Percentiles rank a stretch among this genome's conserved stretches.
These are phyloP conservation scores for Solanum dulcamara DNA, from an alignment of 257 asterid genomes.

Conservation along the genomic window DNA sequence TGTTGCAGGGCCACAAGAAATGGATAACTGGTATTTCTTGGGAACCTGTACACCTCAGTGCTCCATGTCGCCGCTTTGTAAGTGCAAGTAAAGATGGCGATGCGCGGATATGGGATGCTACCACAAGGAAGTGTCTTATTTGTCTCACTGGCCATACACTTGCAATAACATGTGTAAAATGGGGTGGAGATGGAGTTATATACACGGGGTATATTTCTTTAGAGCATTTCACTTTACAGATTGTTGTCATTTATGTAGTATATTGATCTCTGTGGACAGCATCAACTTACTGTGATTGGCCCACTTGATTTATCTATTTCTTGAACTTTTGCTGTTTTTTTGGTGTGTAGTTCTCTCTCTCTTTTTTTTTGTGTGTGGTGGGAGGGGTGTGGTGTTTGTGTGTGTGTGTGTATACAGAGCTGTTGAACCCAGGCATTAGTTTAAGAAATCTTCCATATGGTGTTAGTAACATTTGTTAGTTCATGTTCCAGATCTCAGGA, in stretches of 20 bases:
- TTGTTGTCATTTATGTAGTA: background rate
- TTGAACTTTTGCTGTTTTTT: background rate
- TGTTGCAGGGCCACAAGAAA: conserved; percentile 89
- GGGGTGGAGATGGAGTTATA: conserved; percentile 98
- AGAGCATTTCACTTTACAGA: background rate
- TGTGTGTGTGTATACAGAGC: background rate
- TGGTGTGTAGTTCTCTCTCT: background rate
- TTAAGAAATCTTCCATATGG: background rate
- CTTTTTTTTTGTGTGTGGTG: background rate
- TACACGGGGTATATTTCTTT: conserved; percentile 68
- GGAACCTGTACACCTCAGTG: conserved; percentile 89
- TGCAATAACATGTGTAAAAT: conserved; percentile 91
- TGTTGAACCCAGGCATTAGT: background rate
- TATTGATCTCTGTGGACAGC: background rate
- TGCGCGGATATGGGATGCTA: conserved; percentile 94
- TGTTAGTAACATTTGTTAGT: background rate
- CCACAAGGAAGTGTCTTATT: conserved; percentile 55
- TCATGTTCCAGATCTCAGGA: conserved; percentile 66
- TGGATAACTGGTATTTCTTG: conserved; percentile 97
- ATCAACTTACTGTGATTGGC: background rate
- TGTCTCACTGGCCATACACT: conserved; percentile 84
- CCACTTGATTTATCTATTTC: background rate
- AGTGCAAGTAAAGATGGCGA: conserved; percentile 98
- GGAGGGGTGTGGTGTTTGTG: background rate
- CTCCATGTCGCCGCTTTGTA: conserved; percentile 90